phyloP scores from a whole-genome alignment of 768 basidiomycete species.

The Trametes coccinea region DNA sequence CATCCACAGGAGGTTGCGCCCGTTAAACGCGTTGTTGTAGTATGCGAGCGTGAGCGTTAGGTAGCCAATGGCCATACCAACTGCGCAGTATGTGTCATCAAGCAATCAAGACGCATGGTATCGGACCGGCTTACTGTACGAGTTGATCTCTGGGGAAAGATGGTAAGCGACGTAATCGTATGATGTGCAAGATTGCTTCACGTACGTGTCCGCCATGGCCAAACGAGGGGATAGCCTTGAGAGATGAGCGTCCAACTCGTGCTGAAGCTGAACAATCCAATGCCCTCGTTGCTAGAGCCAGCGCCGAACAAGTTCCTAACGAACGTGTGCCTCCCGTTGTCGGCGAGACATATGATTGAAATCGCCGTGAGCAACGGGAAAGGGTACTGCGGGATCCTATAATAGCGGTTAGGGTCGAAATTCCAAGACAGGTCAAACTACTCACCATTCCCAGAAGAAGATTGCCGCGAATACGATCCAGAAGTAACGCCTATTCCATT shows the following conservation, averaged over 20 bases:
- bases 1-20: constrained; percentile 48
- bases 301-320: constrained; percentile 44
- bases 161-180: background rate
- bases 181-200: constrained; percentile 4
- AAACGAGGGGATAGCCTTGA: constrained; percentile 54
- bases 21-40: constrained; percentile 48
- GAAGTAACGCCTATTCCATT: constrained; percentile 44
- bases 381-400: constrained; percentile 38
- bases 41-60: constrained; percentile 42
- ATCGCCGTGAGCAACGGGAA: constrained; percentile 49
- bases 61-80: constrained; percentile 52
- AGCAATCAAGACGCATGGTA: background rate
- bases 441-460: constrained; percentile 45
- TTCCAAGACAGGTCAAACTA: no score
- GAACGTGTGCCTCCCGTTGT: constrained; percentile 46
- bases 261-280: constrained; percentile 48
- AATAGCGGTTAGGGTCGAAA: no score
- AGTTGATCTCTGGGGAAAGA: constrained; percentile 39
- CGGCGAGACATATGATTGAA: constrained; percentile 49
- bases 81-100: constrained; percentile 22
- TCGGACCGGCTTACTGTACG: constrained; percentile 37
- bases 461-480: constrained; percentile 54
- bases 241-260: constrained; percentile 56
- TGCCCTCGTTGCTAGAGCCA: constrained; percentile 52
- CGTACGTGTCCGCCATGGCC: constrained; percentile 56